Base-by-base conservation (phyloP, 768 basidiomycete species). In the Albatrellus ellisii region DNA sequence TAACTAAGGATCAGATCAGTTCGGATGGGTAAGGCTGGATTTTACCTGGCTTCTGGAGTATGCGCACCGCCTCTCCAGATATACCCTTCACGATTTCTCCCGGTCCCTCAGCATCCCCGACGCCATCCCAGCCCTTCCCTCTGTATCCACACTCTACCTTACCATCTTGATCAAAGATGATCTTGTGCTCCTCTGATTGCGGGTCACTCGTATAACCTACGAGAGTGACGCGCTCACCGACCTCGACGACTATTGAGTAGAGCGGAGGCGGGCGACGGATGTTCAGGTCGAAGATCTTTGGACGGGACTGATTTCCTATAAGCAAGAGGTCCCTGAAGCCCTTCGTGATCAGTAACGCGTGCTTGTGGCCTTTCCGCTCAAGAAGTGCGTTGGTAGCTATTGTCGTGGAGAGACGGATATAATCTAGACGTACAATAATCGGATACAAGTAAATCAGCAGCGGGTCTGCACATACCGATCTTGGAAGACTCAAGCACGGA, bases 341-440 rank as follows among this genome's bases (percentile, higher is more conserved):
- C 46, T 76, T 76, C 1, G 94, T 97, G 54, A 92, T 94, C 11
- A 95, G 64, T 26, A 98, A 66, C 0, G 89, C 92, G 46, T 94
- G 89, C 47, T 78, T 79, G 53, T 89, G 83, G 1, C 94, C 94
- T 59, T 94, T 92, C 36, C 94, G 79, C 54, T 98, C 94, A 5
- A 98, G 72, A 0, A 98, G 71, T 0, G 94, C 92, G 53, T 97
- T 98, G 14, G 94, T 98, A 0, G 91, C 92, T 3, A 97, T 89
- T 0, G 94, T 98, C 0, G 92, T 95, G 0, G 87, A 90, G 6
- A 94, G 65, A 14, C 90, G 76, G 48, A 94, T 88, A 56, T 89
- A 91, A 54, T 94, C 90, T 89, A 45, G 9, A 35, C 21, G 32
- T 34, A 22, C 3, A n/a, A 48, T 9, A 2, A 39, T 24, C 20